Conservation (phyloP, 495 filamentous ascomycete genomes). For the Penicillium odoratum region DNA sequence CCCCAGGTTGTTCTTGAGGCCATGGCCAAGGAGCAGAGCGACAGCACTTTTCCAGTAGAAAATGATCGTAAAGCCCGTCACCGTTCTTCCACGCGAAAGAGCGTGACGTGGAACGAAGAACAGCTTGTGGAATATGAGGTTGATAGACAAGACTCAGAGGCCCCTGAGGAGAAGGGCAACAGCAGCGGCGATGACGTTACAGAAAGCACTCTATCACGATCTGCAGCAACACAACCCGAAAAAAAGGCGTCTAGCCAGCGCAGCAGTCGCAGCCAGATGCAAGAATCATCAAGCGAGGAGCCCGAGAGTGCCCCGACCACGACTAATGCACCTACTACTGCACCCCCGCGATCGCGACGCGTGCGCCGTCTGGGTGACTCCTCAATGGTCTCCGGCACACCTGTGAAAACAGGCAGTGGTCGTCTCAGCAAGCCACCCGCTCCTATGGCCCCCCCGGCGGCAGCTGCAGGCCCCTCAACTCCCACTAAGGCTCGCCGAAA, state of each 20-base stretch:
- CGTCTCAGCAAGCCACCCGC: conserved; percentile 24
- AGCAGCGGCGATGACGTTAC: conserved; percentile 18
- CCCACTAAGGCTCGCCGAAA: conserved; percentile 41
- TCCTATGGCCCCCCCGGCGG: conserved; percentile 10
- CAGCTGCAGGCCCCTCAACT: conserved; percentile 20
- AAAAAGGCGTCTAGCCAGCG: conserved; percentile 31
- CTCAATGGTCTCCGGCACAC: conserved; percentile 22
- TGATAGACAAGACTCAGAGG: conserved; percentile 7
- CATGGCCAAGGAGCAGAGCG: conserved; percentile 28
- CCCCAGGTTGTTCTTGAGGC: conserved; percentile 48
- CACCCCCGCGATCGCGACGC: conserved; percentile 35
- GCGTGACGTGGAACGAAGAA: conserved; percentile 47
- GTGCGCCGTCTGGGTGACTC: conserved; percentile 38
- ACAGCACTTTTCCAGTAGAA: conserved; percentile 6
- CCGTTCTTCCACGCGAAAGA: conserved; percentile 24
- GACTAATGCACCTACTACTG: conserved; percentile 22
- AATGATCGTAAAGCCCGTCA: conserved; percentile 13
- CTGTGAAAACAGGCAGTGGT: conserved; percentile 26
- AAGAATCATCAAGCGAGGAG: conserved; percentile 19
- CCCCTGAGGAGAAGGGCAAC: conserved; percentile 16
- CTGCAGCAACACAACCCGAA: conserved; percentile 18
- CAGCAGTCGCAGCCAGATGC: conserved; percentile 27
- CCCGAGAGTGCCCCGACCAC: conserved; percentile 14
- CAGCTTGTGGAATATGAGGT: conserved; percentile 32
- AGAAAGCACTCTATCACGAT: conserved; percentile 11